Evolutionary conservation across 352 stramenopile species (phyloP).

Genomic region (Blastocystis sp.): DNA sequence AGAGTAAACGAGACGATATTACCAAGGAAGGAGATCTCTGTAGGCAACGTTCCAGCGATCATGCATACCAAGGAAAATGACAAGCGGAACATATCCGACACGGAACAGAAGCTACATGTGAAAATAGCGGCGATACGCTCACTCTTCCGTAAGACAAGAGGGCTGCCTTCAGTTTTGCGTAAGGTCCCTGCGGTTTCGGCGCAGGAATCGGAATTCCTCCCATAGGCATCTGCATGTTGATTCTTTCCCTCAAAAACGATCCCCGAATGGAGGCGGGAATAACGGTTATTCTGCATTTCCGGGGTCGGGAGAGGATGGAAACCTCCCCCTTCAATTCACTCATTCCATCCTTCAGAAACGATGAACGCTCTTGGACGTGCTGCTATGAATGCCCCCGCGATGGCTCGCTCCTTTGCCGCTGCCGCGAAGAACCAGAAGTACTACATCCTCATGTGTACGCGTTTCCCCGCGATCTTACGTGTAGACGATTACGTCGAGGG

Average conservation of each 20-base stretch:
- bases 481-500: conserved; percentile 69
- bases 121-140: background rate
- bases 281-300: conserved; percentile 27
- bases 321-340: background rate
- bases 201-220: background rate
- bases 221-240: conserved; percentile 36
- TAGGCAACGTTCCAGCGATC: conserved; percentile 11
- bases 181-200: background rate
- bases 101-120: conserved; percentile 40
- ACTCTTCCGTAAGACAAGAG: conserved; percentile 21
- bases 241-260: background rate
- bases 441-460: conserved; percentile 67
- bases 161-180: conserved; percentile 7
- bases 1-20: background rate
- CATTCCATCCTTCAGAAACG: background rate
- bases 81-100: conserved; percentile 49
- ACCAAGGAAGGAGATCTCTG: conserved; percentile 45
- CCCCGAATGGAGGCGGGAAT: background rate
- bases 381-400: conserved; percentile 40
- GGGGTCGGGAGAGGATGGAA: conserved; percentile 8
- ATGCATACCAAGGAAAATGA: conserved; percentile 59
- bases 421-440: conserved; percentile 67
- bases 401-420: conserved; percentile 54
- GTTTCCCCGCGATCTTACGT: background rate
- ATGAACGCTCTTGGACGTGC: conserved; percentile 61